Conservation (phyloP, 192 early-diverging fungal genomes). For the Coemansia sp. region DNA sequence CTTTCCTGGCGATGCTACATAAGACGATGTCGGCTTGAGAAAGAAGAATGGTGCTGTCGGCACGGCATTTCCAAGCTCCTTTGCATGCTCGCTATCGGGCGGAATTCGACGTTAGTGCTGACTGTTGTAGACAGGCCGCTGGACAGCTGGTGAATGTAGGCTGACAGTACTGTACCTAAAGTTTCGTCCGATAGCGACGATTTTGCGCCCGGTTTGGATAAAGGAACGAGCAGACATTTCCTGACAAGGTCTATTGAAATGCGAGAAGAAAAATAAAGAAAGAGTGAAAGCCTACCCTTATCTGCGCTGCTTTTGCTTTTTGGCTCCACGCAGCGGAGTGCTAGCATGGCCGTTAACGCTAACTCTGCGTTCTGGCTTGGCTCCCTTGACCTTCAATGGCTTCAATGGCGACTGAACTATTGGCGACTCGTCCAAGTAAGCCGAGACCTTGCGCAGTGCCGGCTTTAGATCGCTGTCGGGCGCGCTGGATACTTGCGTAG, state of each 20-base stretch:
- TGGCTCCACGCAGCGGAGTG: slow-evolving; percentile 7
- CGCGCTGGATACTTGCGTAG: slow-evolving; percentile 3
- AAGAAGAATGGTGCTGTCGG: slow-evolving; percentile 91
- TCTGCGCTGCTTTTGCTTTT: slow-evolving; percentile 8
- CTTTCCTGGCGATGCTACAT: slow-evolving; percentile 63
- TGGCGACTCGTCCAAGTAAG: slow-evolving; percentile 23
- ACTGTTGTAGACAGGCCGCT: background rate
- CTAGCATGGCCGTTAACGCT: slow-evolving; percentile 19
- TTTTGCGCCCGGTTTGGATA: slow-evolving; percentile 73
- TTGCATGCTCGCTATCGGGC: slow-evolving; percentile 79
- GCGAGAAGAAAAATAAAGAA: background rate
- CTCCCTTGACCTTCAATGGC: background rate
- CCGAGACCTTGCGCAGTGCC: slow-evolving; percentile 51
- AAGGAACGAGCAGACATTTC: slow-evolving; percentile 38
- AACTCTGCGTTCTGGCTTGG: slow-evolving; percentile 8
- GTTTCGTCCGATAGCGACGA: slow-evolving; percentile 93
- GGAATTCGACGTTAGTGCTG: background rate
- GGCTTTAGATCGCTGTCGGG: slow-evolving; percentile 27
- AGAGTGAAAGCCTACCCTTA: slow-evolving; percentile 1
- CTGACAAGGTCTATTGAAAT: background rate
- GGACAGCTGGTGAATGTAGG: background rate
- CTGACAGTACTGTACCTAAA: slow-evolving; percentile 60
- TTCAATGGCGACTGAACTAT: slow-evolving; percentile 10
- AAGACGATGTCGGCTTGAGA: slow-evolving; percentile 90
- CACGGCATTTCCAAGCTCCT: slow-evolving; percentile 91